Percentiles rank a stretch among this genome's conserved stretches.
phyloP scores from a whole-genome alignment of 192 early-diverging fungal species.

The Umbelopsis vinacea region DNA sequence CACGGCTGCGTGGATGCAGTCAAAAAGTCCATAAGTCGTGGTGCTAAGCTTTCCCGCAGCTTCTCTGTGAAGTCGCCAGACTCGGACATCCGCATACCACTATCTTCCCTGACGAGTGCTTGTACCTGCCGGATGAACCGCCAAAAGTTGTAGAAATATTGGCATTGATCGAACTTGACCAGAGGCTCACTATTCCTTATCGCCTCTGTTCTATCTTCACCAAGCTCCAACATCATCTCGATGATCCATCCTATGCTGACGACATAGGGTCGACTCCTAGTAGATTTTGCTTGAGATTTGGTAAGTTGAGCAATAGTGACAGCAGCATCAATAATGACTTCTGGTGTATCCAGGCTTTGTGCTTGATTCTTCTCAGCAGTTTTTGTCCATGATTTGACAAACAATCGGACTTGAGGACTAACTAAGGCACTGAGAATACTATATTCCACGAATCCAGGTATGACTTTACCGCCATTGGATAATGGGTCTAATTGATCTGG shows the following conservation, averaged over 20 bases:
- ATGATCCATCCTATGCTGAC: constrained; percentile 77
- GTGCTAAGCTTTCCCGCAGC: not conserved
- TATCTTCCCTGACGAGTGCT: constrained; percentile 22
- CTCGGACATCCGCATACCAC: not conserved
- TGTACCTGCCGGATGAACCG: constrained; percentile 42
- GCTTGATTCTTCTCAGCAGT: constrained; percentile 54
- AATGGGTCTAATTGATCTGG: not conserved
- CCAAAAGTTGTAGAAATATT: constrained; percentile 63
- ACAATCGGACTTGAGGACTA: constrained; percentile 72
- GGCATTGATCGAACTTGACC: constrained; percentile 72
- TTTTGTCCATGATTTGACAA: constrained; percentile 66
- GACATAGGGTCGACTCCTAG: constrained; percentile 35
- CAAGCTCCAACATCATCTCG: constrained; percentile 71
- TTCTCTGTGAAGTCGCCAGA: not conserved
- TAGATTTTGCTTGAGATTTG: not conserved
- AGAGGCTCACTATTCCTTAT: constrained; percentile 58
- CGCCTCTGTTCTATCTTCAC: constrained; percentile 65
- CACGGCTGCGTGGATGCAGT: constrained; percentile 17
- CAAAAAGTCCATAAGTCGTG: constrained; percentile 26
- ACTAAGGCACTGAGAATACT: constrained; percentile 70
- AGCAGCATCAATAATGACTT: constrained; percentile 34
- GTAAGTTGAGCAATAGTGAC: not conserved
- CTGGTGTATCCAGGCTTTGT: constrained; percentile 62
- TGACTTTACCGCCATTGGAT: constrained; percentile 14
- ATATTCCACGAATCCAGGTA: constrained; percentile 74